Evolutionary conservation across 352 stramenopile genomes (phyloP), one percentile per base, ranked within the genome.

Genomic region (Phytophthora fragariaefolia): DNA sequence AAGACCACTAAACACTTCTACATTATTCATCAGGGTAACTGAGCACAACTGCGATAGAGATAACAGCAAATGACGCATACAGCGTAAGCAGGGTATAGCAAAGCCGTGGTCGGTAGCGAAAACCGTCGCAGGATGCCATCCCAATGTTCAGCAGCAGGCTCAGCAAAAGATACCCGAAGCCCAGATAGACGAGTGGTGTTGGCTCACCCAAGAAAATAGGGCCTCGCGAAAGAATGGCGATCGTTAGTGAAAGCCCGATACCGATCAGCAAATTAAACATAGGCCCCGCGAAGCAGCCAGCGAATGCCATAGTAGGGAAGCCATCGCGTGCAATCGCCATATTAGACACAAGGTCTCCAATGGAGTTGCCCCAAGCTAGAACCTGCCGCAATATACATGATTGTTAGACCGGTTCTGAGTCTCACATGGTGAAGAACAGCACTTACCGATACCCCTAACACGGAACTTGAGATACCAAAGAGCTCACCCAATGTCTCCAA

Each of bases 251-350:
- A 15, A 91, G 38, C 3, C 86, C 86, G 28, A 93, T 80, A 20
- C 86, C 86, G 6, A 93, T 61, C 10, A 95, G 73, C 27, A 95
- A 58, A 32, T 93, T 92, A 67, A 93, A 93, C 78, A 93, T 91
- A 17, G 87, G 87, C 0, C 87, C 85, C 20, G 84, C 87, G 46
- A 95, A 95, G 69, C 87, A 95, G 20, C 87, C 85, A 17, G 84
- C 84, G 34, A 95, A 93, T 7, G 87, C 85, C 87, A 95, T 95
- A 4, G 82, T 91, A 1, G 87, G 87, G 51, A 93, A 93, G 6
- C 87, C 87, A 47, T 93, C 84, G 12, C 85, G 75, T 6, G 87
- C 87, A 50, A 95, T 93, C 0, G 87, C 82, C 24, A 87, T 92
- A 58, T 93, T 90, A 3, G 87, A 91, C 7, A 93, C 82, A 4